Evolutionary conservation across 2,329 filamentous ascomycete genomes (phyloP), one percentile per base, ranked within the genome.

Genomic region (Monascus ruber): DNA sequence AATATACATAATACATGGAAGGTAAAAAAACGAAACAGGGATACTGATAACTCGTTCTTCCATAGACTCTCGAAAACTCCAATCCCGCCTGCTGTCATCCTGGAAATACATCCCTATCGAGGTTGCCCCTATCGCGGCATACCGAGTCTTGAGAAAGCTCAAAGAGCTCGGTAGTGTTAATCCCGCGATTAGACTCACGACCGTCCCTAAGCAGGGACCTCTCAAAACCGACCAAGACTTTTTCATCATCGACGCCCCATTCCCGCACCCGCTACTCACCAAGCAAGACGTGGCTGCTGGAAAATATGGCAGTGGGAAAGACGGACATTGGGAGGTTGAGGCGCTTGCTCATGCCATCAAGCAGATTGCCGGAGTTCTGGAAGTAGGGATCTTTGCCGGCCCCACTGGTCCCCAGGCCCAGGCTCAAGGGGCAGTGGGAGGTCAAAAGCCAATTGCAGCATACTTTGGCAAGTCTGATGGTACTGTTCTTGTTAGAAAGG

Each of bases 61-160:
- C 17, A 17, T 17, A 17, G 91, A 98, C 65, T 93, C 88, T 60
- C 79, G 91, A 53, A 98, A 98, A 66, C 76, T 88, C 48, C 86
- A 87, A 45, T 66, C 74, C 29, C 77, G 84, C 33, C 76, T 98
- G 26, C 75, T 81, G 26, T 75, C 73, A 4, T 74, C 71, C 46
- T 98, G 89, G 87, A 82, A 85, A 51, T 72, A 72, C 27, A 85
- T 98, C 42, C 91, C 91, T 24, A 88, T 98, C 51, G 91, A 98
- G 65, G 86, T 98, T 35, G 82, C 88, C 28, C 91, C 89, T 24
- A 76, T 91, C 47, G 81, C 87, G 33, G 83, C 84, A 26, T 77
- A 80, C 44, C 79, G 81, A 46, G 86, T 96, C 11, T 75, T 93
- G 42, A 68, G 69, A 43, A 79, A 81, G 45, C 76, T 98, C 28